Evolutionary conservation across 2,329 filamentous ascomycete genomes (phyloP).

Genomic region (Plenodomus biglobosus): DNA sequence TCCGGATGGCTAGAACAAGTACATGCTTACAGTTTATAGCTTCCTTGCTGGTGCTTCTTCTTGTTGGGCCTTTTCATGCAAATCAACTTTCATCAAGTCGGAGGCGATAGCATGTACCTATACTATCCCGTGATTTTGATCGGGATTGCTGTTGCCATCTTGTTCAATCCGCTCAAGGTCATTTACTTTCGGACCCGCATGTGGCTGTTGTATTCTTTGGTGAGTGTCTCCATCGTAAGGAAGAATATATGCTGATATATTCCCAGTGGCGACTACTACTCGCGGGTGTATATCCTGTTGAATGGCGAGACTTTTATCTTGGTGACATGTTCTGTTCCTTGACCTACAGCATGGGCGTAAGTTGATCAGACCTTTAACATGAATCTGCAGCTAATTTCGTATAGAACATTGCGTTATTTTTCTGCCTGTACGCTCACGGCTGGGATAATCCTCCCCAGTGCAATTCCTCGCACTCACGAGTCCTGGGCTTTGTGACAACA

Average conservation of each 20-base stretch:
- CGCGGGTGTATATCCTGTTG: constrained; percentile 86
- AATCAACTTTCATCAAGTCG: constrained; percentile 79
- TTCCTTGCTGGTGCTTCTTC: constrained; percentile 82
- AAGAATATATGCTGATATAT: constrained; percentile 28
- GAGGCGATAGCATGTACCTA: constrained; percentile 68
- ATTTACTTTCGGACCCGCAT: constrained; percentile 74
- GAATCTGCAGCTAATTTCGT: constrained; percentile 9
- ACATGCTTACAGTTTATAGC: constrained; percentile 45
- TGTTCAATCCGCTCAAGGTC: constrained; percentile 74
- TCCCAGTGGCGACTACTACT: constrained; percentile 77
- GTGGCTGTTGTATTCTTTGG: constrained; percentile 90
- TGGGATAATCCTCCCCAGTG: constrained; percentile 77
- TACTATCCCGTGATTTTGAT: constrained; percentile 87
- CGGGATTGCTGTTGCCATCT: constrained; percentile 63
- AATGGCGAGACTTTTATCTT: constrained; percentile 96
- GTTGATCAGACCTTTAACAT: constrained; percentile 40
- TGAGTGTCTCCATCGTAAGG: constrained; percentile 49
- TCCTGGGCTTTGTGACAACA: constrained; percentile 81
- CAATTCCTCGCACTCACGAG: constrained; percentile 80
- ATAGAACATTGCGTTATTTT: constrained; percentile 85
- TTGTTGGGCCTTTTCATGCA: constrained; percentile 78
- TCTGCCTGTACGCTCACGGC: constrained; percentile 81
- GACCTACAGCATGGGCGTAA: constrained; percentile 83
- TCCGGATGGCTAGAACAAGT: rapidly evolving
- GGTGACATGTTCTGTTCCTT: constrained; percentile 97